Evolutionary conservation across 2,329 filamentous ascomycete genomes (phyloP).

Genomic region (Byssothecium circinans): DNA sequence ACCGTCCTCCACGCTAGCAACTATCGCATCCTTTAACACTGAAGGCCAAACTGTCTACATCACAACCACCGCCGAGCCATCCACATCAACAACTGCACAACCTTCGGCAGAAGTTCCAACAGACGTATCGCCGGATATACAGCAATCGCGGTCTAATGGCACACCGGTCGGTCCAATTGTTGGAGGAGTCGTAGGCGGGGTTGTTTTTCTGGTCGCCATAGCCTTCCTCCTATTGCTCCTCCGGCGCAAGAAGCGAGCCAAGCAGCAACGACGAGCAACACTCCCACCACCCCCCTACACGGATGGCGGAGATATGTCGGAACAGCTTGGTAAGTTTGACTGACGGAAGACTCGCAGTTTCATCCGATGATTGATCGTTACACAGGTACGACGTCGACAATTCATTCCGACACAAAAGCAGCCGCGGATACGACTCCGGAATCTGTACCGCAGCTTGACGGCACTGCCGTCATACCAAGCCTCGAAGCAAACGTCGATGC

Average conservation of each 20-base stretch:
- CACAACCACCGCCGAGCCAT: conserved; percentile 1
- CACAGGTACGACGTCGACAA: conserved; percentile 8
- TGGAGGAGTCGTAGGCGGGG: conserved; percentile 25
- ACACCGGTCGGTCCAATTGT: conserved; percentile 22
- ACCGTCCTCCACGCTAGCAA: conserved; percentile 8
- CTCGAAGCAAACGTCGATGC: conserved; percentile 18
- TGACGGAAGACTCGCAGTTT: background rate
- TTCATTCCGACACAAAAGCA: background rate
- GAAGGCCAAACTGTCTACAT: conserved; percentile 12
- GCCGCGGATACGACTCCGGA: conserved; percentile 4
- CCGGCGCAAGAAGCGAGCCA: conserved; percentile 15
- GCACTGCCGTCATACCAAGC: conserved; percentile 12
- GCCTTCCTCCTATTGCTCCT: conserved; percentile 15
- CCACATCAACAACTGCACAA: background rate
- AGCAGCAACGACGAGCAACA: conserved; percentile 23
- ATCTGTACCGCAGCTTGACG: conserved; percentile 18
- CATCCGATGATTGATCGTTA: conserved; percentile 10
- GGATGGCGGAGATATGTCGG: conserved; percentile 27
- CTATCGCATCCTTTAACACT: conserved; percentile 8
- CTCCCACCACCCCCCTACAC: conserved; percentile 27
- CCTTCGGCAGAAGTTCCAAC: background rate
- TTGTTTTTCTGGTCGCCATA: conserved; percentile 13
- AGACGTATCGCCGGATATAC: background rate
- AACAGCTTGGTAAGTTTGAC: conserved; percentile 21
- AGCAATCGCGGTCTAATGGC: background rate